Evolutionary conservation across 2,329 filamentous ascomycete species (phyloP), one percentile per base, ranked within the genome.

Genomic region (Fusarium sp.): DNA sequence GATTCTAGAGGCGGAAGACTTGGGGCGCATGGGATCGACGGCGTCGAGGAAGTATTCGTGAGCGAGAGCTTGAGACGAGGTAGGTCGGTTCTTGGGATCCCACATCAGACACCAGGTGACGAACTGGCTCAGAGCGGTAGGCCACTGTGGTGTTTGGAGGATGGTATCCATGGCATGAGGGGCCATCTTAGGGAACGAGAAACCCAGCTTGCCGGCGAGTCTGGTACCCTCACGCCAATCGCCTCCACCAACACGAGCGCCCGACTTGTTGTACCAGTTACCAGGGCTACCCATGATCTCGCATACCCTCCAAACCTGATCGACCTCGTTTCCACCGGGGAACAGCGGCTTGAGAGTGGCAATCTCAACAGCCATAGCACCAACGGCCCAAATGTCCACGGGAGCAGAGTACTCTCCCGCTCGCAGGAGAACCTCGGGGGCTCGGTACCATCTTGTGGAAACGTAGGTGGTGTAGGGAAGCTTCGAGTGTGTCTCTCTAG

Each of bases 201-300:
- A 99, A 66, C 97, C 97, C 73, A 99, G 90, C 87, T 98, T 98
- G 77, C 97, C 95, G 66, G 97, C 97, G 68, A 99, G 87, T 71
- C 95, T 91, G 54, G 95, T 95, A 67, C 97, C 97, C 68, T 99
- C 97, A 79, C 95, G 95, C 97, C 97, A 99, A 77, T 99, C 97
- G 79, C 97, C 97, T 80, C 97, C 97, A 65, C 97, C 97, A 32
- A 99, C 94, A 75, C 92, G 93, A 30, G 88, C 88, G 27, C 95
- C 95, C 6, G 94, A 88, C 84, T 98, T 98, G 87, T 94, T 98
- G 82, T 97, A 97, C 97, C 97, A 99, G 85, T 96, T 96, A 52
- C 97, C 97, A 4, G 97, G 97, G 85, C 96, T 98, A 59, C 97
- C 97, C 97, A 99, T 99, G 68, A 99, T 98, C 83, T 99, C 97